Evolutionary conservation across 345 rosid species (phyloP), one percentile per base, ranked within the genome.

Genomic region (Kandelia obovata): DNA sequence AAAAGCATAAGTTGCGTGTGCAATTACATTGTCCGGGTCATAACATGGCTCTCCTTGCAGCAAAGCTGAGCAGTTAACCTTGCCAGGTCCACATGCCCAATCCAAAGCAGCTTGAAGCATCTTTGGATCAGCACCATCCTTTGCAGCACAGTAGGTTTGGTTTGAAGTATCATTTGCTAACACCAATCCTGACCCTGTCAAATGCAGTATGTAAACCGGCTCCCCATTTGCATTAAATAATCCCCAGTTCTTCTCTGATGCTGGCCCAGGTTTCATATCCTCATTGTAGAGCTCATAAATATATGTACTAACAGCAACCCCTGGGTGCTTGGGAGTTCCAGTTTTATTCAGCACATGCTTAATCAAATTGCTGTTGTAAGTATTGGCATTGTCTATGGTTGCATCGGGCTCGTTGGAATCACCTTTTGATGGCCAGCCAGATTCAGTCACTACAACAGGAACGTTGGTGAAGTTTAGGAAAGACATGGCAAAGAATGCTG

Each of bases 11-110:
- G 86, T 88, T 0, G 92, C 83, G 72, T 95, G 99, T 2, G 91
- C 75, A 67, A 83, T 72, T 58, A 92, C 97, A 72, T 87, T 84
- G 63, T 95, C 86, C 0, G 99, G 99, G 61, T 90, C 91, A 71
- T 95, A 95, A 61, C 99, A 95, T 0, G 88, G 71, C 61, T 86
- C 92, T 32, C 97, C 97, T 78, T 90, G 99, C 83, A 87, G 73
- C 74, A 95, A 32, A 13, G 80, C 75, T 0, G 96, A 84, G 79
- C 99, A 95, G 68, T 95, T 87, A 16, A 92, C 97, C 79, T 87
- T 92, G 61, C 99, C 99, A 4, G 99, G 94, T 30, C 99, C 99
- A 60, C 99, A 95, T 61, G 99, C 99, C 99, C 99, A 95, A 76
- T 95, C 99, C 37, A 95, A 81, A 21, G 89, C 99, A 5, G 98